These are phyloP conservation scores for Hypericum perforatum DNA, from an alignment of 345 rosid species.

Conservation along the genomic window DNA sequence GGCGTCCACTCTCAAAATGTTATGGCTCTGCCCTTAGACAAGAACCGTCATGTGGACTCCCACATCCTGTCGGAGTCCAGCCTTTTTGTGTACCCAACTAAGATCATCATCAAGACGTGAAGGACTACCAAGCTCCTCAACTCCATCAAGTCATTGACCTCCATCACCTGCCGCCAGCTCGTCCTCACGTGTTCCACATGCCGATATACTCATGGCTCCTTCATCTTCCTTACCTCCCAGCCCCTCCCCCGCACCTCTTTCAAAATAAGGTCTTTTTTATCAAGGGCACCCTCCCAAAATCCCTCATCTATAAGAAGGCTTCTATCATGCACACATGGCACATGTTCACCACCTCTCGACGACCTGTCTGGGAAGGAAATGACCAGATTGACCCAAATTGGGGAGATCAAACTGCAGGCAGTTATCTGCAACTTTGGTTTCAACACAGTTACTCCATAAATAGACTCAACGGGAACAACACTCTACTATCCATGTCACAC, in stretches of 20 bases:
- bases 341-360: too few species aligned
- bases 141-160: slow-evolving; percentile 70
- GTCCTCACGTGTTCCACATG: slow-evolving; percentile 51
- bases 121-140: slow-evolving; percentile 94
- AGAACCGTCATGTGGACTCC: slow-evolving; percentile 74
- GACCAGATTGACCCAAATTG: too few species aligned
- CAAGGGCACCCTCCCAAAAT: slow-evolving; percentile 51
- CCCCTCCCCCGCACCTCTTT: slow-evolving; percentile 85
- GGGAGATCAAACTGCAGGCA: too few species aligned
- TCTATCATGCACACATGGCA: too few species aligned
- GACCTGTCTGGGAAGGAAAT: too few species aligned
- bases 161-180: slow-evolving; percentile 43
- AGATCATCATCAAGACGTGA: slow-evolving; percentile 91
- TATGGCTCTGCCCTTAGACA: too few species aligned
- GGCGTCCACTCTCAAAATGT: too few species aligned
- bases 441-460: too few species aligned
- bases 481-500: too few species aligned
- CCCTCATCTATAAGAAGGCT: too few species aligned
- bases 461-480: too few species aligned
- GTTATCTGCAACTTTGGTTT: too few species aligned
- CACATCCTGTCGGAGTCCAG: slow-evolving; percentile 95
- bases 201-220: slow-evolving; percentile 81
- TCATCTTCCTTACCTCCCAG: slow-evolving; percentile 77
- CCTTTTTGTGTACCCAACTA: slow-evolving; percentile 85
- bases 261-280: slow-evolving; percentile 57